These are phyloP conservation scores for Pyricularia sp. DNA, from an alignment of 2,329 filamentous ascomycete species.

Conservation along the genomic window DNA sequence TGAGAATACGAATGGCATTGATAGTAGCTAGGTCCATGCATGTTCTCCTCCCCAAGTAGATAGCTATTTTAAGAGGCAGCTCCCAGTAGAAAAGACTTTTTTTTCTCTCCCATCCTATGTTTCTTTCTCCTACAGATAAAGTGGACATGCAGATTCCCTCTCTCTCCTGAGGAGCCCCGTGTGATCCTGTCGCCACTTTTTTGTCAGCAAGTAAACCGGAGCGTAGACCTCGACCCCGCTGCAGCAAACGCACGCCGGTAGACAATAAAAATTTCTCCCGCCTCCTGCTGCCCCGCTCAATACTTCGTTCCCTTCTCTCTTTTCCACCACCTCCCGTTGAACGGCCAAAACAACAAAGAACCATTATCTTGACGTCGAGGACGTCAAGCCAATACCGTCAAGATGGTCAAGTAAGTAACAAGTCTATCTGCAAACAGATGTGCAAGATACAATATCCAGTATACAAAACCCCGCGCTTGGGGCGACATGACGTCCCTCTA, in stretches of 20 bases:
- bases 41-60: neutral
- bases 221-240: neutral
- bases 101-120: neutral
- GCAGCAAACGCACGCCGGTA: neutral
- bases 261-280: constrained; percentile 7
- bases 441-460: neutral
- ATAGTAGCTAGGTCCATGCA: neutral
- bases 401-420: constrained; percentile 96
- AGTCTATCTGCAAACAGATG: neutral
- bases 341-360: constrained; percentile 12
- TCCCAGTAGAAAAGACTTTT: no score
- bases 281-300: constrained; percentile 5
- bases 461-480: neutral
- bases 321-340: constrained; percentile 1
- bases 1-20: neutral
- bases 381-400: constrained; percentile 60
- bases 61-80: neutral
- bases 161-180: neutral
- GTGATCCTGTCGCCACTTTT: constrained; percentile 4
- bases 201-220: constrained; percentile 6
- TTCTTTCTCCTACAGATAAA: neutral
- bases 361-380: constrained; percentile 16
- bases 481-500: neutral
- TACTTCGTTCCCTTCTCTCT: constrained; percentile 3
- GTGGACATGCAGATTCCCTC: neutral